Evolutionary conservation across 1,284 basidiomycete species (phyloP).

Genomic region (Phylloboletellus chloephorus): DNA sequence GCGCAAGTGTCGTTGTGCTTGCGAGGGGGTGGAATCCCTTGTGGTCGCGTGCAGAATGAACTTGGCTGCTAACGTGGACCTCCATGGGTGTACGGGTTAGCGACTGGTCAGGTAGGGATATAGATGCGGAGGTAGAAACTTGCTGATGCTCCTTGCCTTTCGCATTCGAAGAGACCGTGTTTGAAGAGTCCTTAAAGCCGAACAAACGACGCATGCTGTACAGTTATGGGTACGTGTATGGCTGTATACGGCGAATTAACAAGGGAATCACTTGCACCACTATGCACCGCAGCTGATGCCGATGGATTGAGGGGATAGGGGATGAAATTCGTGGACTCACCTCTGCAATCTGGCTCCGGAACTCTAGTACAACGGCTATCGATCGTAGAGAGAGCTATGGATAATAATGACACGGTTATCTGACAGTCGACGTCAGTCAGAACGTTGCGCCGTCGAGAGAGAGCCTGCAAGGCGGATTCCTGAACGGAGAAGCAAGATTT

Average conservation of each 20-base stretch:
- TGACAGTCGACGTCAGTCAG: conserved; percentile 3
- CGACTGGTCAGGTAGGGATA: conserved; percentile 9
- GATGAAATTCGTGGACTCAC: conserved; percentile 12
- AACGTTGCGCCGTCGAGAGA: conserved; percentile 4
- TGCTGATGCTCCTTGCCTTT: conserved; percentile 26
- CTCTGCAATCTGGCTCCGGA: conserved; percentile 5
- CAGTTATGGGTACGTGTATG: conserved; percentile 8
- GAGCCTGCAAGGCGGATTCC: neutral
- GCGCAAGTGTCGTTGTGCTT: conserved; percentile 18
- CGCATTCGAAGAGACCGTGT: conserved; percentile 3
- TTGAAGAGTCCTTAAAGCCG: conserved; percentile 25
- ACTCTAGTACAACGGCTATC: conserved; percentile 2
- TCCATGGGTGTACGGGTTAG: conserved; percentile 19
- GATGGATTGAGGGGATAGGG: conserved; percentile 10
- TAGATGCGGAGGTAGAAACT: conserved; percentile 7
- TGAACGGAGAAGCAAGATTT: conserved; percentile 1
- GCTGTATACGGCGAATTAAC: conserved; percentile 20
- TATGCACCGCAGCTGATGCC: conserved; percentile 20
- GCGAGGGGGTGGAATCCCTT: conserved; percentile 17
- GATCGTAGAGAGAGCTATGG: neutral
- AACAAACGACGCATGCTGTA: conserved; percentile 29
- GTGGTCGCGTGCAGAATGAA: conserved; percentile 22
- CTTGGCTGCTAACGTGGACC: conserved; percentile 28
- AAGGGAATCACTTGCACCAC: conserved; percentile 9
- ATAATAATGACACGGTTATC: conserved; percentile 1